Base-by-base conservation (phyloP, 768 basidiomycete genomes). In the Tephrocybe sp. region DNA sequence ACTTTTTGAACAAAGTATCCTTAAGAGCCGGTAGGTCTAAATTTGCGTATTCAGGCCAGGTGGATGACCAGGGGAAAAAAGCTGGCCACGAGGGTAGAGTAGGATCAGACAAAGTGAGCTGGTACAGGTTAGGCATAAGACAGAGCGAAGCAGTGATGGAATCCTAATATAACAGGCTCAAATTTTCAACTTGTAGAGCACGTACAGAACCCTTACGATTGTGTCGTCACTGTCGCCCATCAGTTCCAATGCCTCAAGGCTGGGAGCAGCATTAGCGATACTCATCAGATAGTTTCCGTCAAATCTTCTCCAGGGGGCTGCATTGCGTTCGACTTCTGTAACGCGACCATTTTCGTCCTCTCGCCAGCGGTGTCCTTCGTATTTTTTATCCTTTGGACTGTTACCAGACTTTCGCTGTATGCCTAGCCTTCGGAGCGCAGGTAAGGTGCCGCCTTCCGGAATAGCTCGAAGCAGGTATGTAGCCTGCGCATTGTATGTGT, bases 221-320 rank as follows among this genome's bases (percentile, higher is more conserved):
- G 23, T 44, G 19, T 47, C 52, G 13, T 44, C 41, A 19, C 52
- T 53, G 45, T 53, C 33, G 14, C 52, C 52, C 32, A 53, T 48
- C 39, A 53, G 52, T 39, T 52, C 51, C 26, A 52, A 39, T 40
- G 45, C 51, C 19, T 46, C 51, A 30, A 52, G 44, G 38, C 46
- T 52, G 9, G 45, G 51, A 14, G 38, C 51, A 34, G 51, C 51
- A 17, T 52, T 47, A 9, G 45, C 26, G 5, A 52, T 22, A 41
- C 36, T 47, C 22, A 33, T 41, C 36, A 52, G 16, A 34, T 52
- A 52, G 34, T 45, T 52, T 10, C 43, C 51, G 32, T 52, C 51
- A 31, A 52, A 52, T 20, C 39, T 38, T 46, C 51, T 36, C 26
- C 7, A 7, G 3, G 26, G 35, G 7, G 40, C 38, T 13, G 46